phyloP scores from a whole-genome alignment of 2,329 filamentous ascomycete genomes.

The Parascedosporium putredinis region DNA sequence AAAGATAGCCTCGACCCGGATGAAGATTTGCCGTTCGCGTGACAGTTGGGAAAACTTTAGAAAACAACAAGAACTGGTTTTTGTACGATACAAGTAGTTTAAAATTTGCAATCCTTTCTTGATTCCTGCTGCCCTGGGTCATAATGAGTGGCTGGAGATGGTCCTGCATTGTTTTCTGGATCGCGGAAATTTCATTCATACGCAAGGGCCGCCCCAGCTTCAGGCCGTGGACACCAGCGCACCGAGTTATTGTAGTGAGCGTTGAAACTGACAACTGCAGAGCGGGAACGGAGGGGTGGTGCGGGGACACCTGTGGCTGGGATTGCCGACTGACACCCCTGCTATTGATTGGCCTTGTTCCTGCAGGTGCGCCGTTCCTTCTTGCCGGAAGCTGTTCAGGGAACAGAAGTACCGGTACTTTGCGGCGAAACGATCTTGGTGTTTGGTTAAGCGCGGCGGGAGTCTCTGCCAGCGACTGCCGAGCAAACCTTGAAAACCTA shows the following conservation, averaged over 20 bases:
- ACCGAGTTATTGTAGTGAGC: not conserved
- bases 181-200: too few relatives aligned
- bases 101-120: too few relatives aligned
- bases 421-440: not conserved
- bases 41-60: not conserved
- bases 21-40: not conserved
- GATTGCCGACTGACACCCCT: not conserved
- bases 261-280: not conserved
- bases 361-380: conserved; percentile 2
- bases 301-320: conserved; percentile 2
- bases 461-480: not conserved
- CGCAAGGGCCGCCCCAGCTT: too few relatives aligned
- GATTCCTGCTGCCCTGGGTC: too few relatives aligned
- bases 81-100: too few relatives aligned
- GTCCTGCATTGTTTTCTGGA: too few relatives aligned
- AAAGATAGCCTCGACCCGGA: not conserved
- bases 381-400: not conserved
- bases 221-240: not conserved
- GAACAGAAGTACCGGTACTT: not conserved
- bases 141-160: too few relatives aligned
- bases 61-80: too few relatives aligned
- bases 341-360: not conserved
- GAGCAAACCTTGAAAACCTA: not conserved
- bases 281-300: not conserved
- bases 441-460: not conserved